Base-by-base conservation (phyloP, 1,139 yeast species). In the Yamadazyma friedrichii region DNA sequence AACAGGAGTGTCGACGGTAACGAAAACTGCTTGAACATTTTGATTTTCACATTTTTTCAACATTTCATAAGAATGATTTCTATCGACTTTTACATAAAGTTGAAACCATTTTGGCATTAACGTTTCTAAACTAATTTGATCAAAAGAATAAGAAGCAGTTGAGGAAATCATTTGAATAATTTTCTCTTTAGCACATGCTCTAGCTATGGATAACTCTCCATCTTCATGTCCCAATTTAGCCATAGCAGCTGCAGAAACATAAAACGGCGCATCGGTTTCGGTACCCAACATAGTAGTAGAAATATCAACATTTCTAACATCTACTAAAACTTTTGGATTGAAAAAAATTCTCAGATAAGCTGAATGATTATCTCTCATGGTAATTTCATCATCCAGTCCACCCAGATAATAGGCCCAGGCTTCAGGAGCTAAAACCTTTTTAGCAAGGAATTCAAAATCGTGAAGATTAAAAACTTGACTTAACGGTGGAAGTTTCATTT, bases 341-440 rank as follows among this genome's bases (percentile, higher is more conserved):
- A 88, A 88, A 67, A 84, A 88, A 40, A 88, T 76, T 42, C 94
- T 73, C 52, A 83, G 91, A 64, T 75, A 88, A 1, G 95, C 91
- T 45, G 80, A 70, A 56, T 87, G 95, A 65, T 88, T 88, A 57
- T 88, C 95, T 49, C 96, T 75, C 61, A 85, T 61, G 2, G 94
- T 73, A 48, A 88, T 76, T 63, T 88, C 96, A 60, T 88, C 96
- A 57, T 88, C 95, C n/a, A 93, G 74, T 11, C 89, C 96, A 25
- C 88, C 81, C 2, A 91, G 82, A 59, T 86, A 88, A 62, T 88
- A 88, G 6, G 88, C 88, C 88, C 95, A 84, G 0, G 89, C 94
- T 13, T 80, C 75, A 41, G 76, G 77, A 26, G 84, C 71, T 63
- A 88, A 64, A 35, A 84, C 80, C 45, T 77, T 73, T 38, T 84